Evolutionary conservation across 2,329 filamentous ascomycete species (phyloP), one percentile per base, ranked within the genome.

Genomic region (Aspergillus fijiensis): DNA sequence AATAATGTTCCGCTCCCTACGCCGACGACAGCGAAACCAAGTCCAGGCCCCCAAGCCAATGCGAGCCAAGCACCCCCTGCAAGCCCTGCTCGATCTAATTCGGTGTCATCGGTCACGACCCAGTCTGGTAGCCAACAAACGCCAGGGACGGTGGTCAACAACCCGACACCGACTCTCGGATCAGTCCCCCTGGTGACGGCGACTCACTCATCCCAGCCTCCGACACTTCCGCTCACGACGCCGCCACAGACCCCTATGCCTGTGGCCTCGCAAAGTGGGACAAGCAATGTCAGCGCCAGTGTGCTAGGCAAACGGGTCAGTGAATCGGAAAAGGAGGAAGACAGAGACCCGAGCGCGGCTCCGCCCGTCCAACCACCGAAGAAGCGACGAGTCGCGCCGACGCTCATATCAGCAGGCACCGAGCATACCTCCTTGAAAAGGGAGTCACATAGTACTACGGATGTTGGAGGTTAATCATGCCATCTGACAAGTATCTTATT

Each of bases 51-150:
- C 51, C 81, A 84, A 58, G 82, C 83, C 16, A 84, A 85, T 66
- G 57, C 66, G 33, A 68, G 72, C 49, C 69, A 79, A 21, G 74
- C 76, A 23, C 86, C 89, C 25, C 90, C 92, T 4, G 85, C 88
- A 2, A 95, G 91, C 21, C 92, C 92, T 11, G 85, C 92, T 1
- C 84, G 92, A 62, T 94, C 91, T n/a, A 96, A 92, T 71, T 96
- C 92, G 5, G 85, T 89, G 0, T 93, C 91, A 0, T 96, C 91
- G 11, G 82, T 94, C 51, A 85, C 89, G 4, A 93, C 91, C 2
- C 77, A 78, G 61, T 76, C 77, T 5, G 81, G 81, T 5, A 60
- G 71, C 7, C 79, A 82, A 61, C 75, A 74, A 42, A 63, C 73
- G 10, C 64, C 71, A 1, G 73, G 72, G 19, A 74, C 74, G 11